Conservation (phyloP, 306 rosid genomes). For the Acacia melanoxylon region DNA sequence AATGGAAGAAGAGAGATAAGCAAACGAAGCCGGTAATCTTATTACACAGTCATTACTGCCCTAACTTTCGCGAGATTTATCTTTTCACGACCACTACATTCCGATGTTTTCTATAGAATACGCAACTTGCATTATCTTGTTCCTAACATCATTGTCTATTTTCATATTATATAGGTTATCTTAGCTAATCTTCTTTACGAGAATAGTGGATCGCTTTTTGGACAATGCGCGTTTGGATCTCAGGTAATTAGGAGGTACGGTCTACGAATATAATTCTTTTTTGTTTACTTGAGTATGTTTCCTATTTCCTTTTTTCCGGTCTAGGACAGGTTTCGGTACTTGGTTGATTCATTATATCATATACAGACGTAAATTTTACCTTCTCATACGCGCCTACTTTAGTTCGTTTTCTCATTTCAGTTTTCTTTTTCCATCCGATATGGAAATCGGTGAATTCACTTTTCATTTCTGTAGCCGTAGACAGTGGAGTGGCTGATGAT, state of each 20-base stretch:
- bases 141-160: constrained; percentile 1
- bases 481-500: background rate
- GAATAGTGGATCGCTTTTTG: constrained; percentile 5
- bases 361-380: constrained; percentile 29
- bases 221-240: constrained; percentile 28
- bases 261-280: constrained; percentile 12
- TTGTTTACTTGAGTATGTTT: background rate
- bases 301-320: constrained; percentile 21
- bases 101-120: background rate
- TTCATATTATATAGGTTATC: constrained; percentile 23
- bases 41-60: constrained; percentile 2
- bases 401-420: background rate
- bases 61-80: constrained; percentile 13
- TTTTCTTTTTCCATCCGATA: background rate
- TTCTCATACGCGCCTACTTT: constrained; percentile 13
- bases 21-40: constrained; percentile 14
- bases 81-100: background rate
- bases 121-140: background rate
- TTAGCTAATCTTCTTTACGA: background rate
- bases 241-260: constrained; percentile 36
- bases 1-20: constrained; percentile 4
- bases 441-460: constrained; percentile 1
- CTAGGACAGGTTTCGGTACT: constrained; percentile 21
- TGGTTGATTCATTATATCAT: constrained; percentile 24
- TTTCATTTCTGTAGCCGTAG: background rate